A percentile compares a stretch with the other conserved stretches of the same genome.
Conservation (phyloP, 2,329 filamentous ascomycete genomes). For the Berkeleyomyces basicola region DNA sequence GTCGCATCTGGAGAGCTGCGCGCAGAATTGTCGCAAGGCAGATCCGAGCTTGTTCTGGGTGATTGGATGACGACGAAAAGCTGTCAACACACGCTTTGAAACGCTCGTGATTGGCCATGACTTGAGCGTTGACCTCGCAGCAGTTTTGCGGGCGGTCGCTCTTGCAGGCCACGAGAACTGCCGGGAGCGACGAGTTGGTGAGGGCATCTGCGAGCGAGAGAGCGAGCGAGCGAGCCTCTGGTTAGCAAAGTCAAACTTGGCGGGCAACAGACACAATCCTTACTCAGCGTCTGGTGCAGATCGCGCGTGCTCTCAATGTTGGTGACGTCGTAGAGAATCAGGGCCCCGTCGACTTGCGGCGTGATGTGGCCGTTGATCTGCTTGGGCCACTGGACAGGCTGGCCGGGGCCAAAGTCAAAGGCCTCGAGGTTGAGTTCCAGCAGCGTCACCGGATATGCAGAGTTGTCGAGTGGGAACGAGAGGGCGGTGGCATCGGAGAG, state of each 20-base stretch:
- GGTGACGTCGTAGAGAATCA: conserved; percentile 79
- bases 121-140: conserved; percentile 54
- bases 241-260: neutral
- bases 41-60: conserved; percentile 54
- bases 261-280: conserved; percentile 24
- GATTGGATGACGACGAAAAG: conserved; percentile 55
- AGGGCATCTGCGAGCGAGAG: conserved; percentile 44
- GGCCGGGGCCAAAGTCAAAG: conserved; percentile 40
- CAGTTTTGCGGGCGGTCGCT: conserved; percentile 60
- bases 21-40: conserved; percentile 63
- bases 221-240: neutral
- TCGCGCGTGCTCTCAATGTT: conserved; percentile 58
- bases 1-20: conserved; percentile 48
- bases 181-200: conserved; percentile 54
- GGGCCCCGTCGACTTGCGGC: conserved; percentile 63
- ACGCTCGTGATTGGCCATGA: conserved; percentile 41
- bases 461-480: conserved; percentile 41
- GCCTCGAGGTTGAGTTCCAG: conserved; percentile 50
- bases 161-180: conserved; percentile 74
- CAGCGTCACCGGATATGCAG: conserved; percentile 40
- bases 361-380: conserved; percentile 53
- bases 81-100: conserved; percentile 55
- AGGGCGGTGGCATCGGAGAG: conserved; percentile 37
- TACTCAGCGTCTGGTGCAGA: conserved; percentile 63
- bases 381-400: conserved; percentile 49